Evolutionary conservation across 2,329 filamentous ascomycete genomes (phyloP).

Genomic region (Pseudohalonectria lignicola): DNA sequence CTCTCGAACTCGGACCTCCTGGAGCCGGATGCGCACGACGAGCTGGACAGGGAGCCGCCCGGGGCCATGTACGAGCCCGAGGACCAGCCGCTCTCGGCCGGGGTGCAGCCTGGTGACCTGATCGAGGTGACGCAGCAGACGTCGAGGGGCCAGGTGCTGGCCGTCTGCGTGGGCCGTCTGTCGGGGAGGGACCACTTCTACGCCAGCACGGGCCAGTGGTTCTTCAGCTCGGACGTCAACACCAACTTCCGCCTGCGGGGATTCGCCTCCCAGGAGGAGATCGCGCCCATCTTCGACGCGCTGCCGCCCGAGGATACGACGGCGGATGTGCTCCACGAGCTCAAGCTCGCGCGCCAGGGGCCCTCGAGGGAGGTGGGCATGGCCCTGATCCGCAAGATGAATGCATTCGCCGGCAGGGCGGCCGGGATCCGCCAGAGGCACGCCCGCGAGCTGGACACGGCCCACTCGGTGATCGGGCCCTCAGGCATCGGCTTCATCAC

Average conservation of each 20-base stretch:
- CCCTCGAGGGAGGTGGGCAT: constrained; percentile 32
- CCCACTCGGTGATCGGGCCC: constrained; percentile 25
- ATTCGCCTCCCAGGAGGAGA: constrained; percentile 29
- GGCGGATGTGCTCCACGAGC: constrained; percentile 22
- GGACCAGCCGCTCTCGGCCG: neutral
- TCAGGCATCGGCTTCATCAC: neutral
- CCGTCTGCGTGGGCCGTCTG: constrained; percentile 40
- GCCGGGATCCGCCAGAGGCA: constrained; percentile 35
- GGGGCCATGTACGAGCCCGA: too few relatives aligned
- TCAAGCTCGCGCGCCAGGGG: constrained; percentile 15
- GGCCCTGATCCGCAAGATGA: constrained; percentile 34
- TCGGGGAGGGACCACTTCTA: constrained; percentile 43
- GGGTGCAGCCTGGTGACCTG: constrained; percentile 32
- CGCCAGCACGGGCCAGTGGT: constrained; percentile 37
- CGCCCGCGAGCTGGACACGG: constrained; percentile 34
- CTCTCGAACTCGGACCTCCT: too few relatives aligned
- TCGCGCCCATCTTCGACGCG: constrained; percentile 27
- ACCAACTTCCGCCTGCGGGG: constrained; percentile 37
- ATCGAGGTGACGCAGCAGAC: constrained; percentile 28
- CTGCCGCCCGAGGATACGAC: constrained; percentile 18
- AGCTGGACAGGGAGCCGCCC: constrained; percentile 3
- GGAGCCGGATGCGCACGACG: constrained; percentile 6
- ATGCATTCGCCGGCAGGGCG: constrained; percentile 28
- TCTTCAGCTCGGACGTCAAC: constrained; percentile 32
- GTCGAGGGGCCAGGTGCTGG: constrained; percentile 32